A percentile compares a stretch with the other conserved stretches of the same genome.
phyloP scores from a whole-genome alignment of 2,329 filamentous ascomycete genomes.

The Endoconidiophora polonica region DNA sequence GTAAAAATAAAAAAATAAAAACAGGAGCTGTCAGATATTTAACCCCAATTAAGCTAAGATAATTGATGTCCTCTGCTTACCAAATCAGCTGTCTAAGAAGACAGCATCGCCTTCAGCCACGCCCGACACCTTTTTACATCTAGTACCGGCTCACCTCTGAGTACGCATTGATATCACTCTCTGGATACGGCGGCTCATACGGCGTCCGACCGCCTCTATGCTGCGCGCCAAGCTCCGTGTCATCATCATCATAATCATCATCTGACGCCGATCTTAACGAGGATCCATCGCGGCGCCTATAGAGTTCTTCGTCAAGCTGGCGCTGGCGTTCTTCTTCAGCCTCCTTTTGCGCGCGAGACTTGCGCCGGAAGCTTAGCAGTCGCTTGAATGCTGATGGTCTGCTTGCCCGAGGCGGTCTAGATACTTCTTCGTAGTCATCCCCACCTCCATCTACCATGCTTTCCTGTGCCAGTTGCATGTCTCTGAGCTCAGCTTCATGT shows the following conservation, averaged over 20 bases:
- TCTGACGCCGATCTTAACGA: slow-evolving; percentile 2
- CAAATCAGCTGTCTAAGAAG: no score
- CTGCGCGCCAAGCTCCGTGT: not conserved
- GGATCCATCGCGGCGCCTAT: not conserved
- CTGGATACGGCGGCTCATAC: not conserved
- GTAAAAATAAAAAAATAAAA: no score
- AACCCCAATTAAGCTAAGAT: no score
- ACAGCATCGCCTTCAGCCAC: no score
- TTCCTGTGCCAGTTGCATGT: not conserved
- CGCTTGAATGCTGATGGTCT: slow-evolving; percentile 5
- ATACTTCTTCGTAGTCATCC: not conserved
- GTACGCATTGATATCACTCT: slow-evolving; percentile 4
- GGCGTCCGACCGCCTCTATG: not conserved
- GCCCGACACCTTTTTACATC: no score
- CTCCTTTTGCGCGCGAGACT: not conserved
- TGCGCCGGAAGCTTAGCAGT: slow-evolving; percentile 5
- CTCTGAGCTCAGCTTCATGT: slow-evolving; percentile 3
- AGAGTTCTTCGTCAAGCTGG: not conserved
- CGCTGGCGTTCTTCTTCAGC: not conserved
- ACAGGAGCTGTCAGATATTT: no score
- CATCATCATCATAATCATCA: slow-evolving; percentile 4
- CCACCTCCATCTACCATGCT: not conserved
- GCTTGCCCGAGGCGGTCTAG: not conserved
- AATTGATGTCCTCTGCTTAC: no score
- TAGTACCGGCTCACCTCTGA: slow-evolving; percentile 4